Conservation (phyloP, 2,329 filamentous ascomycete genomes). For the Verticillium longisporum region DNA sequence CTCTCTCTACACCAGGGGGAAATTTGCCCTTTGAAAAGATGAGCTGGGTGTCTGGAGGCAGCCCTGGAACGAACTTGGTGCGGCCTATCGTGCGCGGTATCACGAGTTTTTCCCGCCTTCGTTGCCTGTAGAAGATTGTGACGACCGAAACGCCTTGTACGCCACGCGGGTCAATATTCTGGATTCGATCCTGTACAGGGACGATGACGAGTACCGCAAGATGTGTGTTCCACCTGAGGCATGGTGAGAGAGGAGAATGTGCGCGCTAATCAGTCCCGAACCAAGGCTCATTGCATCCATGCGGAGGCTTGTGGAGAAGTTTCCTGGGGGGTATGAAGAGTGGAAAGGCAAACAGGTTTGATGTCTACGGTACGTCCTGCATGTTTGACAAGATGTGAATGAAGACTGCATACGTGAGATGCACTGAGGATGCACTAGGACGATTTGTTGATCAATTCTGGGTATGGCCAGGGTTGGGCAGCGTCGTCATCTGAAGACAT, state of each 20-base stretch:
- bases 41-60: constrained; percentile 18
- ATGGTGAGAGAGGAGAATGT: no score
- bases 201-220: background rate
- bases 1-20: background rate
- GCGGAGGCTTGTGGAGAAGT: background rate
- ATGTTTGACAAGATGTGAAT: no score
- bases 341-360: background rate
- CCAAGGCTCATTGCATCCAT: background rate
- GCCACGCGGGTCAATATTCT: constrained; percentile 10
- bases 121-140: constrained; percentile 18
- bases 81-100: constrained; percentile 17
- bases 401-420: no score
- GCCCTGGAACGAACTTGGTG: constrained; percentile 15
- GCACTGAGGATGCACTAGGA: no score
- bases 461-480: no score
- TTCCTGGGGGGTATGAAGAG: background rate
- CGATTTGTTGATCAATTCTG: no score
- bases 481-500: no score
- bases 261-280: background rate
- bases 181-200: background rate
- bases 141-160: constrained; percentile 19
- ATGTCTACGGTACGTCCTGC: no score
- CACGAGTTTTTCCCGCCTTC: constrained; percentile 17
- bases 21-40: no score
- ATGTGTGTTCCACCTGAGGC: background rate